A percentile compares a stretch with the other conserved stretches of the same genome.
Evolutionary conservation across 495 filamentous ascomycete genomes (phyloP).

Genomic region (Delitschia confertaspora): DNA sequence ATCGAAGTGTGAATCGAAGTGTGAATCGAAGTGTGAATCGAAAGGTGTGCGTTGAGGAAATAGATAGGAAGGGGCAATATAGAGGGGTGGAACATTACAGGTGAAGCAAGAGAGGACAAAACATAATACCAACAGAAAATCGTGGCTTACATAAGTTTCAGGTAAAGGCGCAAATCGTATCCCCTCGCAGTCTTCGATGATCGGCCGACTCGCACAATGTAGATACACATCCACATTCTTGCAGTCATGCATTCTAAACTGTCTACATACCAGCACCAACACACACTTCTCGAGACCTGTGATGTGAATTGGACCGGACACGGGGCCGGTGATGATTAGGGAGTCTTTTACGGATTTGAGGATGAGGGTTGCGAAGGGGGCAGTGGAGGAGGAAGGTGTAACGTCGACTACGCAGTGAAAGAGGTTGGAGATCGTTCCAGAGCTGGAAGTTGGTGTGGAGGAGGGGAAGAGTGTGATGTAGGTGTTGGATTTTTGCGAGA

Average conservation of each 20-base stretch:
- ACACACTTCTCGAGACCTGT: constrained; percentile 65
- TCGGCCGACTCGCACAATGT: constrained; percentile 70
- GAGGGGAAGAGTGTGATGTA: constrained; percentile 67
- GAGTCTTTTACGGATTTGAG: constrained; percentile 60
- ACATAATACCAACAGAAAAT: constrained; percentile 16
- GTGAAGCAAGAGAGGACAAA: too few relatives aligned
- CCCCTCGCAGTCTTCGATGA: constrained; percentile 79
- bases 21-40: too few relatives aligned
- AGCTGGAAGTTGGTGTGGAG: constrained; percentile 55
- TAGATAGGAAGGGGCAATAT: too few relatives aligned
- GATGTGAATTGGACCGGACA: constrained; percentile 72
- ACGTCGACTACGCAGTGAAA: constrained; percentile 70
- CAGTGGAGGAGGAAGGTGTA: constrained; percentile 51
- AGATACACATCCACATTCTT: constrained; percentile 72
- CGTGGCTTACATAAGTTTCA: constrained; percentile 56
- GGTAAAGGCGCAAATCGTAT: constrained; percentile 75
- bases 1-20: too few relatives aligned
- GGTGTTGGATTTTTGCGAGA: constrained; percentile 52
- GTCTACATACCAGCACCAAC: constrained; percentile 60
- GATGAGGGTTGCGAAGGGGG: constrained; percentile 64
- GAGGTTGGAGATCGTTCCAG: constrained; percentile 65
- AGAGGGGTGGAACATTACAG: too few relatives aligned
- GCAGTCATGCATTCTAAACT: constrained; percentile 88
- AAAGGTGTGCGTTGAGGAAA: too few relatives aligned
- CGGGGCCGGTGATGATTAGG: constrained; percentile 65